These are phyloP conservation scores for Perkinsus marinus DNA, from an alignment of 169 alveolate species.

Conservation along the genomic window DNA sequence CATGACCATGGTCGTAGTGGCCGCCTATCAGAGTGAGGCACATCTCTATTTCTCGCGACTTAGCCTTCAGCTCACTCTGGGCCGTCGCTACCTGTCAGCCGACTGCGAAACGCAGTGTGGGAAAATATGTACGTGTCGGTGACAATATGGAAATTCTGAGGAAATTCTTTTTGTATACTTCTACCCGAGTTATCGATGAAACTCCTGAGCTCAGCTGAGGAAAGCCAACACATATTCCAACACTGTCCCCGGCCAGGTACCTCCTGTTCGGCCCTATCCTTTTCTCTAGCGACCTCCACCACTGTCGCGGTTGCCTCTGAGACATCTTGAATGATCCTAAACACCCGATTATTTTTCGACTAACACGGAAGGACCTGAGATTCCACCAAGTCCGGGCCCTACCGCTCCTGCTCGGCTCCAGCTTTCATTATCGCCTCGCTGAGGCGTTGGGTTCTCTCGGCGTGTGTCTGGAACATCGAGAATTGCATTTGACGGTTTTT, in stretches of 20 bases:
- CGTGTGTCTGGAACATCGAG: not conserved
- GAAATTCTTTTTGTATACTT: too few species aligned
- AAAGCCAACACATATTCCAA: too few species aligned
- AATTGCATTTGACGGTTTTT: not conserved
- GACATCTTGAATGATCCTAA: not conserved
- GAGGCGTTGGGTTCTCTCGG: not conserved
- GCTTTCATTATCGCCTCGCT: not conserved
- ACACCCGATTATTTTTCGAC: too few species aligned
- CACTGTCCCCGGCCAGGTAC: not conserved
- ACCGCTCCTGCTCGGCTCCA: not conserved
- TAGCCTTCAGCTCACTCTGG: not conserved
- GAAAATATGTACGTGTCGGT: too few species aligned
- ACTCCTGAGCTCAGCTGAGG: too few species aligned
- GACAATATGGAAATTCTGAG: too few species aligned
- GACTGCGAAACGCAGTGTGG: not conserved
- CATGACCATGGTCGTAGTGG: not conserved
- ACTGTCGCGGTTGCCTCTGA: not conserved
- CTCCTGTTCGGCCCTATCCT: not conserved
- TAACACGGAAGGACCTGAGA: too few species aligned
- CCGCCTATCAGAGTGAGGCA: not conserved
- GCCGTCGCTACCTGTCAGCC: not conserved
- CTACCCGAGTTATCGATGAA: too few species aligned
- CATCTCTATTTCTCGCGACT: not conserved
- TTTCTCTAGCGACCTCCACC: not conserved
- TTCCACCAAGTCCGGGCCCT: not conserved